These are phyloP conservation scores for Chlorophyllum brunneum DNA, from an alignment of 768 basidiomycete genomes.

Conservation along the genomic window DNA sequence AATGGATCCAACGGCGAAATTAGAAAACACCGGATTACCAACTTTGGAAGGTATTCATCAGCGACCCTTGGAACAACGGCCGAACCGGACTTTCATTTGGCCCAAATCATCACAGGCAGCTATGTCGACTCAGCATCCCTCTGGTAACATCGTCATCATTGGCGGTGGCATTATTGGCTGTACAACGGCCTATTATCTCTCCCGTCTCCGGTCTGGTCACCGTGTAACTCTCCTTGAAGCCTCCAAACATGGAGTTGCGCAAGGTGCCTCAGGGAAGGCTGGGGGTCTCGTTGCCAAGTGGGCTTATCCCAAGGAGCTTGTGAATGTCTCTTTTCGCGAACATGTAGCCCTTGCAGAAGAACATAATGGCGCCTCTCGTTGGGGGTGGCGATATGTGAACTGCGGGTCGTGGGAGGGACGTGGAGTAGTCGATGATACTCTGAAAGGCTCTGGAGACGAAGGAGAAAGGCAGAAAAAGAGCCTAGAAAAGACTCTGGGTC, in stretches of 20 bases:
- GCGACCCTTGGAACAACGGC: no score
- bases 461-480: conserved; percentile 33
- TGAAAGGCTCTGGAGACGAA: conserved; percentile 20
- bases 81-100: no score
- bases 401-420: conserved; percentile 73
- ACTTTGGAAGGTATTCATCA: no score
- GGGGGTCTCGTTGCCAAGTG: conserved; percentile 83
- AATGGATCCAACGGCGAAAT: no score
- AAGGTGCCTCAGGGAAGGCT: conserved; percentile 82
- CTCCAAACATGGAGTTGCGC: conserved; percentile 60
- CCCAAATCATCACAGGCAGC: no score
- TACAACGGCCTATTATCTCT: conserved; percentile 78
- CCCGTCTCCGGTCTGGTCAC: conserved; percentile 46
- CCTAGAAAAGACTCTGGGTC: conserved; percentile 52
- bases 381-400: conserved; percentile 80
- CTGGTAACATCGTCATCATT: no score
- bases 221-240: conserved; percentile 68
- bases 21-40: no score
- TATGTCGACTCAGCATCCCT: no score
- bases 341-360: conserved; percentile 70
- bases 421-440: conserved; percentile 32
- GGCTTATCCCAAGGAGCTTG: conserved; percentile 75
- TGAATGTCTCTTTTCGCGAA: conserved; percentile 67
- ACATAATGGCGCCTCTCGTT: conserved; percentile 65
- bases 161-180: conserved; percentile 88